phyloP scores from a whole-genome alignment of 306 rosid genomes.

The Astragalus membranaceus region DNA sequence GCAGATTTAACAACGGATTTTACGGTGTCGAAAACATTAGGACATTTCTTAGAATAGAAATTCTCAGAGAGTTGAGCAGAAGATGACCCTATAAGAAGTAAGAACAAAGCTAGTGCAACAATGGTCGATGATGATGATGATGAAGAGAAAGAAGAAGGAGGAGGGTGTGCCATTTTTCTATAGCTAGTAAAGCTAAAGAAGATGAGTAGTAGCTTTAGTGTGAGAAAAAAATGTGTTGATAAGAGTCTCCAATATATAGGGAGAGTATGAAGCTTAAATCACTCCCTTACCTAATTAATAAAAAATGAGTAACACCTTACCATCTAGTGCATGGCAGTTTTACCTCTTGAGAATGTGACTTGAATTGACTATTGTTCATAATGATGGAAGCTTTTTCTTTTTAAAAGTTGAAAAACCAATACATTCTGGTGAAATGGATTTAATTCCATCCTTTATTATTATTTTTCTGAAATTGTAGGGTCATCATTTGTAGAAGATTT shows the following conservation, averaged over 20 bases:
- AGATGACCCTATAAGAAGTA: conserved; percentile 27
- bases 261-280: background rate
- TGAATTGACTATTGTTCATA: background rate
- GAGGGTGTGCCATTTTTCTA: conserved; percentile 27
- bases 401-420: no score
- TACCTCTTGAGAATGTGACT: background rate
- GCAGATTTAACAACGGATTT: conserved; percentile 46
- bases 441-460: no score
- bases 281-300: background rate
- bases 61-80: conserved; percentile 42
- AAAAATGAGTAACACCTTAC: background rate
- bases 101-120: conserved; percentile 8
- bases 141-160: background rate
- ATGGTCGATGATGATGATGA: background rate
- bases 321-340: background rate
- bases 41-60: conserved; percentile 57
- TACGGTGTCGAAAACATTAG: conserved; percentile 35
- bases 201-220: background rate
- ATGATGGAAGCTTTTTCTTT: background rate
- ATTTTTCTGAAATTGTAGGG: no score
- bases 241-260: conserved; percentile 10
- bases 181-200: background rate
- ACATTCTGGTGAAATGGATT: no score
- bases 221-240: background rate
- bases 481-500: no score